phyloP scores from a whole-genome alignment of 352 stramenopile genomes.

The Paralagenidium karlingii region DNA sequence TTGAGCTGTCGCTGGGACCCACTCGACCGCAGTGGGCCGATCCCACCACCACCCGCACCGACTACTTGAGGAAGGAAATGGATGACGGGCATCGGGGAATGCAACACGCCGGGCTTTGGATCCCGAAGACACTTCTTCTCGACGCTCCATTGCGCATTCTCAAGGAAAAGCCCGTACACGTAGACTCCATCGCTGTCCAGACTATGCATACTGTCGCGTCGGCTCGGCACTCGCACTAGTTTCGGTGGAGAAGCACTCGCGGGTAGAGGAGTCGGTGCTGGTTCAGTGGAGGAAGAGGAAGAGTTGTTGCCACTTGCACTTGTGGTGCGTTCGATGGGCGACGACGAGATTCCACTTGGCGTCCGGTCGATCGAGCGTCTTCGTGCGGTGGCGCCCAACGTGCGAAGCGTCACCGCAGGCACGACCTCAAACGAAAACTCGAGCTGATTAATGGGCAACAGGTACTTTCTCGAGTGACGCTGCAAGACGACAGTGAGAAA shows the following conservation, averaged over 20 bases:
- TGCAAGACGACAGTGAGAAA: conserved; percentile 73
- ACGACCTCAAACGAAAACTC: conserved; percentile 47
- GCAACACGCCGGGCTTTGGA: conserved; percentile 37
- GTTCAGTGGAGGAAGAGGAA: too few species aligned
- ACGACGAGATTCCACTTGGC: conserved; percentile 30
- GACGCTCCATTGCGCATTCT: conserved; percentile 55
- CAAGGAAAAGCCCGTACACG: conserved; percentile 45
- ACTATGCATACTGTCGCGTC: too few species aligned
- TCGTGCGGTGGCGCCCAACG: neutral
- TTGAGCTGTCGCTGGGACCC: too few species aligned
- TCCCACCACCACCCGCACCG: neutral
- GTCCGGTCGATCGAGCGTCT: conserved; percentile 43
- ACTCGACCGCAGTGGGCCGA: too few species aligned
- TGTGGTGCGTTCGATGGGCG: conserved; percentile 79
- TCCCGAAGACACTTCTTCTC: conserved; percentile 33
- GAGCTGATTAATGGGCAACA: conserved; percentile 58
- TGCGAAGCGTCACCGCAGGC: too few species aligned
- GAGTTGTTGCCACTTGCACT: too few species aligned
- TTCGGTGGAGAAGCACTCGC: too few species aligned
- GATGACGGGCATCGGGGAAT: conserved; percentile 72
- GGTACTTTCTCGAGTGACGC: conserved; percentile 50
- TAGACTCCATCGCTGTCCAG: conserved; percentile 24
- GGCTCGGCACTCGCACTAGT: too few species aligned
- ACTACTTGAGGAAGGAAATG: conserved; percentile 59
- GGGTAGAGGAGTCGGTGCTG: neutral